Percentiles rank a stretch among this genome's conserved stretches.
These are phyloP conservation scores for Hypoxylon sp. DNA, from an alignment of 2,329 filamentous ascomycete species.

Conservation along the genomic window DNA sequence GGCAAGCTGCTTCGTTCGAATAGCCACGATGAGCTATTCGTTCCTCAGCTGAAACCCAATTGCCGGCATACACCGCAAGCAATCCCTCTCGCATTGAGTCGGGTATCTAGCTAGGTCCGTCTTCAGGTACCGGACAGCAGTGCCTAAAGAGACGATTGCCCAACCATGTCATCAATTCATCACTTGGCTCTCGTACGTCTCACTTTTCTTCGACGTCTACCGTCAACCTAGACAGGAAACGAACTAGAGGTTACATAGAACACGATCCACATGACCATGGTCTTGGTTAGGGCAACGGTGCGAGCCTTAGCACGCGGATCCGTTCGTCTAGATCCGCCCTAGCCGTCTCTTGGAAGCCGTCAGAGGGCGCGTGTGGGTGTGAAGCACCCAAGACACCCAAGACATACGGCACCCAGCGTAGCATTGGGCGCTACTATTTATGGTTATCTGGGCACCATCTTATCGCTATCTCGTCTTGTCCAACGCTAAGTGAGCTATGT, in stretches of 20 bases:
- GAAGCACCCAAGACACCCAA: constrained; percentile 2
- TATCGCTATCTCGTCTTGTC: constrained; percentile 28
- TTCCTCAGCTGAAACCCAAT: constrained; percentile 28
- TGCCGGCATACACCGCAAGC: constrained; percentile 20
- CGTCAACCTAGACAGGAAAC: not conserved
- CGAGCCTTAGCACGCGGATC: constrained; percentile 20
- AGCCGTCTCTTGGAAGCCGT: constrained; percentile 20
- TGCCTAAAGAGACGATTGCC: constrained; percentile 34
- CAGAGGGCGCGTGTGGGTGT: not conserved
- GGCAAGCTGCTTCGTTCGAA: constrained; percentile 14
- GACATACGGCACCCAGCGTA: constrained; percentile 15
- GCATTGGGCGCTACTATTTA: constrained; percentile 27
- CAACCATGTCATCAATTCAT: constrained; percentile 25
- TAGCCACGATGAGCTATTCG: constrained; percentile 12
- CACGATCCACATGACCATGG: constrained; percentile 27
- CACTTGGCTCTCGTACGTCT: no score
- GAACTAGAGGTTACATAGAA: not conserved
- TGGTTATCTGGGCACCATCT: constrained; percentile 31
- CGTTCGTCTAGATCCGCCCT: constrained; percentile 35
- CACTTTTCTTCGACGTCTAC: no score
- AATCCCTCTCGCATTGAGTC: constrained; percentile 6
- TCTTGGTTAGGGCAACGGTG: constrained; percentile 15
- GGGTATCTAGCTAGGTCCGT: constrained; percentile 8
- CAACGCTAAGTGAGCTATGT: not conserved
- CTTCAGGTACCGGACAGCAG: constrained; percentile 25